Percentiles rank a stretch among this genome's conserved stretches.
Evolutionary conservation across 345 rosid species (phyloP).

Genomic region (Eucalyptus virginea): DNA sequence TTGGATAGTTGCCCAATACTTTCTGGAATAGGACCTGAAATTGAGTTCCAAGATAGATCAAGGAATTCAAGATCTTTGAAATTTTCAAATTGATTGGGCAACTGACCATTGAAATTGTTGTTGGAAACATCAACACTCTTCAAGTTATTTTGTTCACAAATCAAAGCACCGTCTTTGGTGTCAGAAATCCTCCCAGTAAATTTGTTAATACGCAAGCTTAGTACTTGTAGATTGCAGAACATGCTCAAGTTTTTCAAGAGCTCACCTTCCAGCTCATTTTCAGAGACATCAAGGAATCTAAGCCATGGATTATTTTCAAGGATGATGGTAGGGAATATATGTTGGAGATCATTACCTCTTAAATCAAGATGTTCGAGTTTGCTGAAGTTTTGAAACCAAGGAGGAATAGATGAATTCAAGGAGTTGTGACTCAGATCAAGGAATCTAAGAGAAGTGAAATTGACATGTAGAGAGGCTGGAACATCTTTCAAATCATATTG

Average conservation of each 20-base stretch:
- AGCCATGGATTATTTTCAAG: not conserved
- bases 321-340: fast-evolving
- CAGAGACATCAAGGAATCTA: not conserved
- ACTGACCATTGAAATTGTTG: not conserved
- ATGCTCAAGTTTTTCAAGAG: not conserved
- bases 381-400: not conserved
- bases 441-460: not conserved
- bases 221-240: not conserved
- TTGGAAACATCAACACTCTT: fast-evolving
- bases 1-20: not conserved
- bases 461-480: not conserved
- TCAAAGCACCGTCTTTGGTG: fast-evolving
- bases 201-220: fast-evolving
- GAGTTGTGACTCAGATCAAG: not conserved
- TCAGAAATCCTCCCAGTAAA: not conserved
- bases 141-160: not conserved
- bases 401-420: not conserved
- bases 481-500: not conserved
- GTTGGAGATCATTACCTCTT: not conserved
- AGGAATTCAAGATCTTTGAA: not conserved
- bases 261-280: fast-evolving
- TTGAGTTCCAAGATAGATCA: not conserved
- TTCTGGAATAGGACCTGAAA: conserved; percentile 1
- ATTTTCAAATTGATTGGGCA: not conserved
- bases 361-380: not conserved